A percentile compares a stretch with the other conserved stretches of the same genome.
Evolutionary conservation across 2,329 filamentous ascomycete genomes (phyloP).

Genomic region (Verticillium klebahnii): DNA sequence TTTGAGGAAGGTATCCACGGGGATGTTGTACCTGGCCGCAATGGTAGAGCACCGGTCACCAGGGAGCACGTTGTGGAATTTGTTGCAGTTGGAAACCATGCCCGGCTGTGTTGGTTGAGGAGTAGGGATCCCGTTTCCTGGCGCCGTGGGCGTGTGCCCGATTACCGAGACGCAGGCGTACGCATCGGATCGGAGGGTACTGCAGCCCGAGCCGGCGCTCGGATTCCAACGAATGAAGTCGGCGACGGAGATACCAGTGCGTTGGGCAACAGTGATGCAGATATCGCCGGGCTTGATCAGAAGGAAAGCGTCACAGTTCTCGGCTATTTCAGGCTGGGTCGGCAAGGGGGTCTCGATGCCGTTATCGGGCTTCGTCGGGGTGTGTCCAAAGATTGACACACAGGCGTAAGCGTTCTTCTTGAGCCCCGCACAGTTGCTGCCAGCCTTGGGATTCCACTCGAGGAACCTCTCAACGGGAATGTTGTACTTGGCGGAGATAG

Average conservation of each 20-base stretch:
- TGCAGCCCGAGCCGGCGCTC: constrained; percentile 9
- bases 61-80: constrained; percentile 3
- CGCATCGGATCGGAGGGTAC: constrained; percentile 10
- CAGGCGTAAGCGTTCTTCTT: constrained; percentile 7
- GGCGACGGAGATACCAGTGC: constrained; percentile 16
- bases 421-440: constrained; percentile 2
- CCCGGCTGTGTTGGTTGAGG: constrained; percentile 8
- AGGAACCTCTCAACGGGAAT: constrained; percentile 18
- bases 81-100: constrained; percentile 9
- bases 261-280: constrained; percentile 17
- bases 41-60: constrained; percentile 19
- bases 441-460: constrained; percentile 5
- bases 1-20: constrained; percentile 12
- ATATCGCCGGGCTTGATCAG: constrained; percentile 14
- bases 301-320: constrained; percentile 23
- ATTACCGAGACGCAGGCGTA: constrained; percentile 11
- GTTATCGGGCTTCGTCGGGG: constrained; percentile 4
- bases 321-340: constrained; percentile 20
- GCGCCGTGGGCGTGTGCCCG: constrained; percentile 5
- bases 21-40: constrained; percentile 6
- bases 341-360: constrained; percentile 21
- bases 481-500: constrained; percentile 16
- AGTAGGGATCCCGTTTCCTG: constrained; percentile 7
- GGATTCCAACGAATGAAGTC: constrained; percentile 20
- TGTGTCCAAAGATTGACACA: constrained; percentile 1